Conservation (phyloP, 768 basidiomycete species). For the Floccularia luteovirens region DNA sequence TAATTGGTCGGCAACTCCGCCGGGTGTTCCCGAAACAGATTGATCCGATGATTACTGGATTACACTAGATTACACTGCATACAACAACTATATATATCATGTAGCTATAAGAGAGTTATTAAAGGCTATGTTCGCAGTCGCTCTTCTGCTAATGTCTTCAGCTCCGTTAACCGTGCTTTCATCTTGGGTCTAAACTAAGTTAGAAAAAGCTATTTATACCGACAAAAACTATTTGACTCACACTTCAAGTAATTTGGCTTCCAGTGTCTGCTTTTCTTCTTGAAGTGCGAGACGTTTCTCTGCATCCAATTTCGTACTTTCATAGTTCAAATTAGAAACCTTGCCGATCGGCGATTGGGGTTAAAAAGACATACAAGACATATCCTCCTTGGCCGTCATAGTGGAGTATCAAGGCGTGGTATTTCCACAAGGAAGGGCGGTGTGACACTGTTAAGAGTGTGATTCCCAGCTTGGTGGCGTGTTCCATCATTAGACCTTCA, state of each 20-base stretch:
- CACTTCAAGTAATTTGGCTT: slow-evolving; percentile 83
- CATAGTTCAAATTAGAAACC: slow-evolving; percentile 4
- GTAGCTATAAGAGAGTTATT: too few relatives aligned
- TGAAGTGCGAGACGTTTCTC: slow-evolving; percentile 86
- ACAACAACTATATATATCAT: too few relatives aligned
- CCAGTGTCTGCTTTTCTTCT: slow-evolving; percentile 89
- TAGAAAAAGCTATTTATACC: slow-evolving; percentile 2
- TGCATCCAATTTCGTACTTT: slow-evolving; percentile 81
- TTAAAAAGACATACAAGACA: slow-evolving; percentile 63
- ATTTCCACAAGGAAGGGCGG: slow-evolving; percentile 89
- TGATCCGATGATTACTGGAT: too few relatives aligned
- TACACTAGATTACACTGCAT: neutral
- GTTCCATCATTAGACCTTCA: slow-evolving; percentile 93
- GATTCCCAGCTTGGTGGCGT: slow-evolving; percentile 80
- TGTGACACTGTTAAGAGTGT: slow-evolving; percentile 94
- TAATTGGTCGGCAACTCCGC: neutral
- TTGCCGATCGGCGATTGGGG: too few relatives aligned
- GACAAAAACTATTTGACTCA: slow-evolving; percentile 29
- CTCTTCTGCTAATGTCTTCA: slow-evolving; percentile 29
- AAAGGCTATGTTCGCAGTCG: too few relatives aligned
- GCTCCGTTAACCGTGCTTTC: slow-evolving; percentile 64
- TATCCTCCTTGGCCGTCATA: slow-evolving; percentile 95
- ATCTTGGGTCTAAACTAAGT: slow-evolving; percentile 64
- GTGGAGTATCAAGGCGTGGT: slow-evolving; percentile 83
- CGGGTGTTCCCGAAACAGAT: neutral